phyloP scores from a whole-genome alignment of 1,139 yeast species.

The Magnusiomyces magnusii region DNA sequence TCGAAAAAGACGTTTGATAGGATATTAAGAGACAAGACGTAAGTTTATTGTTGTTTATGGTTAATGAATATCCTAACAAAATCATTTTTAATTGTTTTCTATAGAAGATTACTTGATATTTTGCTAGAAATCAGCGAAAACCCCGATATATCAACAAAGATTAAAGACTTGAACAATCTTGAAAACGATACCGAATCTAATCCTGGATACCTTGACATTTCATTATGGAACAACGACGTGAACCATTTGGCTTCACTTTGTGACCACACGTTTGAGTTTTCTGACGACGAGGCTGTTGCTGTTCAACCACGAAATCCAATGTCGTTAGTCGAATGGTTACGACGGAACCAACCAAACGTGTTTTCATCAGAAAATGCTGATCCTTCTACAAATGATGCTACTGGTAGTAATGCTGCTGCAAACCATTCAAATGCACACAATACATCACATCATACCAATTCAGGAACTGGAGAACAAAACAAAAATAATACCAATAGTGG shows the following conservation, averaged over 20 bases:
- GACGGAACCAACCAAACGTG: constrained; percentile 25
- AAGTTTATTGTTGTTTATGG: background rate
- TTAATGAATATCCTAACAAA: background rate
- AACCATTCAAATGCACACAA: background rate
- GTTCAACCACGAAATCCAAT: constrained; percentile 24
- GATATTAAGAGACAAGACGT: constrained; percentile 22
- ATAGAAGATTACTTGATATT: constrained; percentile 21
- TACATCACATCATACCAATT: background rate
- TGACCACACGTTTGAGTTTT: constrained; percentile 20
- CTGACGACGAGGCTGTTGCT: constrained; percentile 23
- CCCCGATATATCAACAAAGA: constrained; percentile 9
- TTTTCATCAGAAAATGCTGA: constrained; percentile 12
- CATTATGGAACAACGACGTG: constrained; percentile 17
- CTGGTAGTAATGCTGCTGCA: background rate
- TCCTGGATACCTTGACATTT: constrained; percentile 3
- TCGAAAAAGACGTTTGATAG: constrained; percentile 22
- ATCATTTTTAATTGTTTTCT: no score
- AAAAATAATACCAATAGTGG: no score
- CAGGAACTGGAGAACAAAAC: no score
- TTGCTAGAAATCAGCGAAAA: constrained; percentile 20
- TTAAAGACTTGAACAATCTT: background rate
- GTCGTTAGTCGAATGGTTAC: constrained; percentile 26
- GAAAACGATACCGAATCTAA: background rate
- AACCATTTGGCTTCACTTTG: constrained; percentile 17
- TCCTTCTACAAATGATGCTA: background rate